Base-by-base conservation (phyloP, 305 asterid species). In the Rubia tinctorum region DNA sequence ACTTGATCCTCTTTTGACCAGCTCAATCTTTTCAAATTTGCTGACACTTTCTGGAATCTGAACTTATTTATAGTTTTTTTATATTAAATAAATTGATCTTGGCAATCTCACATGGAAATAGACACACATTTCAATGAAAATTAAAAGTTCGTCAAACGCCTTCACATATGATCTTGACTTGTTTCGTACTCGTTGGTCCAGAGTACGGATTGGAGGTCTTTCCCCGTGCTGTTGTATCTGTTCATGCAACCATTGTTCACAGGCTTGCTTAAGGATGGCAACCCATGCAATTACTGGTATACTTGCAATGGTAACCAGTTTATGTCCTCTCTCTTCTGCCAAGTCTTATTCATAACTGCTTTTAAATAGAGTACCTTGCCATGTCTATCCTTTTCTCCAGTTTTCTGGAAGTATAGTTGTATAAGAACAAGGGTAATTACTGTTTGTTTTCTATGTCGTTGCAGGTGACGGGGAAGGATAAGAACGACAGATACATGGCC, bases 391-490 rank as follows among this genome's bases (percentile, higher is more conserved):
- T 2, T 2, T 14, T 30, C 14, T 70, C 53, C 8, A 12, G 4
- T 53, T 71, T 5, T n/a, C 74, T 56, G 60, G 27, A 14, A 34
- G 45, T 51, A 49, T 40, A 53, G 20, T 44, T 49, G 5, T 51
- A 51, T 22, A 51, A 15, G 8, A 10, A 18, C 55, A 27, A 17
- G 34, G 61, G 8, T 15, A 51, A 20, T 73, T 25, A 65, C 42
- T 73, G 18, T n/a, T 37, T 55, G 43, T 64, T 23, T 55, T 55
- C 3, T 55, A 55, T 55, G 13, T 20, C 55, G 75, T 60, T 84
- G 76, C 87, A 95, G 99, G 91, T 95, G 99, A 91, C 96, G 2
- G 99, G 99, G 72, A 95, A 95, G 85, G 99, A 95, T 82, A 95
- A 95, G 85, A 97, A 95, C 78, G 91, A 84, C 78, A 85, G 99